phyloP scores from a whole-genome alignment of 202 grass and related monocot species.

The Zizania palustris region DNA sequence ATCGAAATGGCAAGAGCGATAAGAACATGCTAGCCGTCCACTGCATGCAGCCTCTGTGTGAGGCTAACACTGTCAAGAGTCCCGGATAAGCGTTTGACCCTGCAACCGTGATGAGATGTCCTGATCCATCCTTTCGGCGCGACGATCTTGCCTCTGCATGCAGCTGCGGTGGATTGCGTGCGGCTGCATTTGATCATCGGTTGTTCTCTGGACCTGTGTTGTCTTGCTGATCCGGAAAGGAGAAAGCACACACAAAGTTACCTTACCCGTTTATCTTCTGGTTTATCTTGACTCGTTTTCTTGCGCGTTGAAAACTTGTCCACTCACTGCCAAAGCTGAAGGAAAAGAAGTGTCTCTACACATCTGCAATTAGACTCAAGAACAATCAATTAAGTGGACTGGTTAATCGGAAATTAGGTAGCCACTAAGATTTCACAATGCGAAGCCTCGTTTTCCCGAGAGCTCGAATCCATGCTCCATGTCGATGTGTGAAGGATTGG shows the following conservation, averaged over 20 bases:
- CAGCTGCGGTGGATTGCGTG: no score
- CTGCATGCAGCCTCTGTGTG: background rate
- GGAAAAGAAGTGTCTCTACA: no score
- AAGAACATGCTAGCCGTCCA: background rate
- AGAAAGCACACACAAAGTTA: no score
- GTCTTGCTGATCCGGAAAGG: background rate
- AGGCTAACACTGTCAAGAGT: background rate
- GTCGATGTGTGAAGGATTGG: slow-evolving; percentile 20
- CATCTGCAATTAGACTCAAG: no score
- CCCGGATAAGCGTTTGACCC: slow-evolving; percentile 12
- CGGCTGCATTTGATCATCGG: background rate
- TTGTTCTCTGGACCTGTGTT: background rate
- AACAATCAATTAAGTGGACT: background rate
- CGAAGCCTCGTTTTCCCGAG: background rate
- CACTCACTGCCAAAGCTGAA: no score
- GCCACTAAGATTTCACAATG: background rate
- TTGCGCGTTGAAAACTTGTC: background rate
- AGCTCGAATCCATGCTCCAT: background rate
- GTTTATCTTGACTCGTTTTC: background rate
- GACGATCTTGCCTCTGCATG: background rate
- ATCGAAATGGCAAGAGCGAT: background rate
- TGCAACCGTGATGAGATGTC: background rate
- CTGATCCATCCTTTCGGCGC: background rate
- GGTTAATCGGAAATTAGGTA: slow-evolving; percentile 15
- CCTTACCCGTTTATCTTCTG: no score